Evolutionary conservation across 2,329 filamentous ascomycete species (phyloP), one percentile per base, ranked within the genome.

Genomic region (Aspergillus nomiae): DNA sequence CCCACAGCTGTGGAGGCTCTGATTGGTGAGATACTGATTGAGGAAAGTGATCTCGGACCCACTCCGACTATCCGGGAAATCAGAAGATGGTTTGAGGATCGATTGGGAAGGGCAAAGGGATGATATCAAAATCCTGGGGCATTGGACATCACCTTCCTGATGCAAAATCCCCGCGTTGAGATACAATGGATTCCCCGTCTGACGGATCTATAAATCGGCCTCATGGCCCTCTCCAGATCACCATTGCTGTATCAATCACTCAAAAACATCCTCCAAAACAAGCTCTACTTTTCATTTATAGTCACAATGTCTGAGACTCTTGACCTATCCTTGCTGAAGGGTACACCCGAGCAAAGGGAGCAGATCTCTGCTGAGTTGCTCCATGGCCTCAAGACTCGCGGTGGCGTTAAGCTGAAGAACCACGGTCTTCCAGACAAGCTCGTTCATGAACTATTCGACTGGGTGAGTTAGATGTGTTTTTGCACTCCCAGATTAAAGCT

Each of bases 1-100:
- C 19, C 38, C 38, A 41, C 38, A n/a, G 2, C 2, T 14, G 1
- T 0, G 5, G 5, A 5, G 6, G 2, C 5, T 2, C 6, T 2
- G 14, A 36, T 36, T 36, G 34, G 34, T 8, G 0, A 0, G 3
- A 16, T 2, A 7, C 5, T 36, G 14, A 5, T 36, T 16, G 14
- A 36, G 38, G 38, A 41, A 41, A 16, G 38, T 41, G 3, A 41
- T n/a, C 38, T 41, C 16, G 19, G 38, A 41, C 16, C 38, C 38
- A 41, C 38, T 41, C 38, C 38, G 8, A 41, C 38, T 9, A 41
- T 10, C 4, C 8, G 8, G 38, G 38, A 41, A 41, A 41, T 3
- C 0, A 10, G 16, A 41, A n/a, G 16, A 4, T 10, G 7, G 19
- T 1, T n/a, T n/a, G 34, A 10, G 38, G 3, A 0, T n/a, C n/a